These are phyloP conservation scores for Apiospora rasikravindrae DNA, from an alignment of 2,329 filamentous ascomycete species.

Conservation along the genomic window DNA sequence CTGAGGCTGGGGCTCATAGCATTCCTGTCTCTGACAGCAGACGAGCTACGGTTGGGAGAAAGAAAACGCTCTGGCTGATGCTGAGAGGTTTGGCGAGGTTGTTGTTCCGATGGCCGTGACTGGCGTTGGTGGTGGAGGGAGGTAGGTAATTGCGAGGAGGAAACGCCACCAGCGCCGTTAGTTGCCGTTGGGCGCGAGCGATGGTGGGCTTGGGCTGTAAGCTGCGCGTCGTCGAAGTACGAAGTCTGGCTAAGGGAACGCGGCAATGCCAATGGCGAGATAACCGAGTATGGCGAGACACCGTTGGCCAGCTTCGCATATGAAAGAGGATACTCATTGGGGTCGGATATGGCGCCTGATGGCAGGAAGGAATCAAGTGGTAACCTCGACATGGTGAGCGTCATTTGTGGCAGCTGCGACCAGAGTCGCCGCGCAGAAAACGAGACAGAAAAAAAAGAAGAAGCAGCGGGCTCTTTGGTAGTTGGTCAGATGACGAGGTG, in stretches of 20 bases:
- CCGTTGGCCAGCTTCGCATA: constrained; percentile 25
- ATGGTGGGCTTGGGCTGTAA: constrained; percentile 21
- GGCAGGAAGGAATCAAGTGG: constrained; percentile 51
- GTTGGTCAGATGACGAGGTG: neutral
- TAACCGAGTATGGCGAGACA: constrained; percentile 36
- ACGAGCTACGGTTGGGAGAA: constrained; percentile 31
- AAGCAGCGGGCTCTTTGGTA: neutral
- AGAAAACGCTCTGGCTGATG: constrained; percentile 28
- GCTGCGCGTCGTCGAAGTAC: constrained; percentile 44
- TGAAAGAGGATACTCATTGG: constrained; percentile 36
- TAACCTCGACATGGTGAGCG: constrained; percentile 47
- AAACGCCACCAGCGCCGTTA: constrained; percentile 28
- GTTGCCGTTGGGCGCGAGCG: constrained; percentile 29
- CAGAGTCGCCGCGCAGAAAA: neutral
- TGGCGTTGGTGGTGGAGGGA: neutral
- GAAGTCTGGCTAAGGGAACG: constrained; percentile 39
- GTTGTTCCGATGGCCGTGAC: neutral
- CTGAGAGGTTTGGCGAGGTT: constrained; percentile 7
- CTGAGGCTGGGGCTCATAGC: constrained; percentile 31
- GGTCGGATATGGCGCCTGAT: constrained; percentile 43
- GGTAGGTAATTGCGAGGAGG: constrained; percentile 26
- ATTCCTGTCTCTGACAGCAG: constrained; percentile 30
- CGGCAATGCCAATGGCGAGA: constrained; percentile 47
- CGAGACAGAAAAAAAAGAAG: neutral
- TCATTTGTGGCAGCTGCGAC: constrained; percentile 28